Base-by-base conservation (phyloP, 2,329 filamentous ascomycete genomes). In the Fusarium avenaceum region DNA sequence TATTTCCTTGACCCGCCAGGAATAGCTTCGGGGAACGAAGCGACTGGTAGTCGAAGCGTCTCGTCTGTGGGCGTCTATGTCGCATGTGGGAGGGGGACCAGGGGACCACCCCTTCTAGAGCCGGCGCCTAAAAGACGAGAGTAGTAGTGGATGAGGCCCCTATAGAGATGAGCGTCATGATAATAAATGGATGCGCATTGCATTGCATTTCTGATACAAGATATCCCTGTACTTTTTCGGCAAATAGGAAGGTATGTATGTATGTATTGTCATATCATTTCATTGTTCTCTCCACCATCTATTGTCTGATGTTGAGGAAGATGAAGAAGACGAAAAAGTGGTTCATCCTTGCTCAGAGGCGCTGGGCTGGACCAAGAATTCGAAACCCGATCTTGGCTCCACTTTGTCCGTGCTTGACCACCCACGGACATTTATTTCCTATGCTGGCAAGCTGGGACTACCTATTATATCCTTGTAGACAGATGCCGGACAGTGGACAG, bases 21-120 rank as follows among this genome's bases (percentile, higher is more conserved):
- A 35, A 48, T 26, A 46, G 30, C 57, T 56, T 51, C 39, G 45
- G 57, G 55, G 57, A 54, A 48, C 10, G 35, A 63, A 59, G 66
- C 57, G 66, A 69, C 66, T 69, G 66, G 66, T 30, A 45, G 61
- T 70, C 56, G 66, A 50, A 63, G 66, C 62, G 66, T 69, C 66
- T 69, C 66, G 66, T 63, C 62, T 69, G 52, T 69, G 66, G 66
- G 66, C 66, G 66, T 67, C 62, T 69, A 69, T 53, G 66, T 70
- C 66, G 52, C 66, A 69, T 69, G 66, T 66, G 63, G 58, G 57
- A 53, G 66, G 66, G 42, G 49, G 39, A 40, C 47, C 28, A 30
- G 66, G 42, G 49, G 39, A 40, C 47, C 28, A 30, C 28, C 28
- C 65, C 52, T 39, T 40, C 59, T 48, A 40, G 28, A 45, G 42